Evolutionary conservation across 257 asterid species (phyloP), one percentile per base, ranked within the genome.

Genomic region (Penstemon eatonii): DNA sequence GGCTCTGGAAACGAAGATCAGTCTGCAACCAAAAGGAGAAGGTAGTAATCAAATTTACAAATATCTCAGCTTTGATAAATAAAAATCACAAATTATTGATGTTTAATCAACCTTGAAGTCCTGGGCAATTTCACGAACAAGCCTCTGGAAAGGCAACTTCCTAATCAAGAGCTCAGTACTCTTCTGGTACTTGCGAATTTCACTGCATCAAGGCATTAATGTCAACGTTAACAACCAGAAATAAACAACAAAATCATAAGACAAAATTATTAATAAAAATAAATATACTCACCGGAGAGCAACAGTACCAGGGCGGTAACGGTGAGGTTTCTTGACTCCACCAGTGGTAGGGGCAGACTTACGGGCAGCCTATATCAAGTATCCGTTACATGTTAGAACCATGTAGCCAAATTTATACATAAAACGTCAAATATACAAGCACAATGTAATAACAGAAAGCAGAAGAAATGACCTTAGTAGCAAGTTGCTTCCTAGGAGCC

Each of bases 331-430:
- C 52, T 46, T 46, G 9, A 46, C 52, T 12, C 52, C 52, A 46
- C 52, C 52, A 46, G 52, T 46, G 52, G 52, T 46, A 7, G 52
- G 52, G 52, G 52, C 52, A 46, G 52, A 46, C 52, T 46, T 46
- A 9, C 52, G 52, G 52, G 52, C 52, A 46, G 52, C 52, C 52
- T 46, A 46, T 9, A 46, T 3, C 10, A 46, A 5, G 8, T 43
- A 43, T 5, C 0, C 3, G 8, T 25, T 7, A 43, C 46, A 8
- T 43, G 46, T 43, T 43, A 43, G 7, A 43, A 43, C 1, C 46
- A 43, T 43, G 33, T 1, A 25, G 33, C 2, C 33, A 25, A 25
- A 25, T 25, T 2, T 25, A 25, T 25, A 25, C 33, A 25, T 25
- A 25, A 25, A 1, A 25, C 2, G 33, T 25, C 33, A 25, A 25